Conservation (phyloP, 768 basidiomycete species). For the Leccinum longicurvipes region DNA sequence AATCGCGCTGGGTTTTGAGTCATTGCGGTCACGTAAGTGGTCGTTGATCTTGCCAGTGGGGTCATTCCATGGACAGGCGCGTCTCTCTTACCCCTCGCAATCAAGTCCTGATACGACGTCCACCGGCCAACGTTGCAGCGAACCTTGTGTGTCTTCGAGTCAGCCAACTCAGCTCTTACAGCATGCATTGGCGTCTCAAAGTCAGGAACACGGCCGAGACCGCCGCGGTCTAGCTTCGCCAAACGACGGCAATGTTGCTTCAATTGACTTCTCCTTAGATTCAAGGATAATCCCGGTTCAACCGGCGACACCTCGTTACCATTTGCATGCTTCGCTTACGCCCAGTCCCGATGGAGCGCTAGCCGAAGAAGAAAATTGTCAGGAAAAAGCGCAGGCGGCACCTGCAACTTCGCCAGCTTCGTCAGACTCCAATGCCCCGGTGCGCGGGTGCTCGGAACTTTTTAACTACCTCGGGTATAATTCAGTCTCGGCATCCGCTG, state of each 20-base stretch:
- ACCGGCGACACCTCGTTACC: slow-evolving; percentile 45
- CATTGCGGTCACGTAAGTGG: neutral
- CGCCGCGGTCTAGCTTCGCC: slow-evolving; percentile 11
- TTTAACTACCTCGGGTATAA: slow-evolving; percentile 21
- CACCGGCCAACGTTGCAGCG: slow-evolving; percentile 32
- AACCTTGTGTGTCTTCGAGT: slow-evolving; percentile 38
- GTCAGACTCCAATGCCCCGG: slow-evolving; percentile 17
- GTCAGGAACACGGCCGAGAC: slow-evolving; percentile 12
- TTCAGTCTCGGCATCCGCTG: slow-evolving; percentile 28
- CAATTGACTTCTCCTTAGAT: slow-evolving; percentile 39
- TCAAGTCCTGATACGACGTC: slow-evolving; percentile 8
- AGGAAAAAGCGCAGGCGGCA: slow-evolving; percentile 14
- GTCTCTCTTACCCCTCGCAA: slow-evolving; percentile 21
- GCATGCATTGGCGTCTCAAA: slow-evolving; percentile 37
- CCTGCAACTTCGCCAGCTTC: slow-evolving; percentile 23
- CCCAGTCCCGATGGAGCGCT: slow-evolving; percentile 17
- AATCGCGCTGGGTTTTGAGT: slow-evolving; percentile 4
- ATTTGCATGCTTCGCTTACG: slow-evolving; percentile 33
- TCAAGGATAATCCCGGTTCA: slow-evolving; percentile 37
- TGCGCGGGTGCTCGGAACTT: slow-evolving; percentile 27
- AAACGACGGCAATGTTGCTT: slow-evolving; percentile 21
- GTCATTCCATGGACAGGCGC: slow-evolving; percentile 41
- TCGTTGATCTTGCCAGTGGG: no score
- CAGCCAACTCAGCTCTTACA: slow-evolving; percentile 55
- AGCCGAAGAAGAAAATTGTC: slow-evolving; percentile 44